phyloP scores from a whole-genome alignment of 1,284 basidiomycete species.

The Mycosarcoma maydis region DNA sequence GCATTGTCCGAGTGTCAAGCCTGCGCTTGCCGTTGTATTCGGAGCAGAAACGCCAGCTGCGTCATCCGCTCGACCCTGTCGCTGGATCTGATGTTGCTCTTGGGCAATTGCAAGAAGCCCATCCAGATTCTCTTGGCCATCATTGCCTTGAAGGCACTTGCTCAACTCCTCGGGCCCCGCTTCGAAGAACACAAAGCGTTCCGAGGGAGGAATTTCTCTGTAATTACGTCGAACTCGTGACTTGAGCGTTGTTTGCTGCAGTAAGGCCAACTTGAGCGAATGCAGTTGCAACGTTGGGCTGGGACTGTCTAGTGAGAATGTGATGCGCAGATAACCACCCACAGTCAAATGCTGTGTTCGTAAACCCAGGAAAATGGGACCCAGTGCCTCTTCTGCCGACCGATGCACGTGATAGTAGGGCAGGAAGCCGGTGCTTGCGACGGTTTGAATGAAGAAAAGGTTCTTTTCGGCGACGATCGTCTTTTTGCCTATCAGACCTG shows the following conservation, averaged over 20 bases:
- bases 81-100: constrained; percentile 13
- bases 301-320: constrained; percentile 40
- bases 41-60: background rate
- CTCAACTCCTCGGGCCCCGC: constrained; percentile 31
- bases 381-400: constrained; percentile 31
- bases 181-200: constrained; percentile 42
- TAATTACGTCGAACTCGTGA: constrained; percentile 39
- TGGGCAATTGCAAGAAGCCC: constrained; percentile 32
- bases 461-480: constrained; percentile 45
- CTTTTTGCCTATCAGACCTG: constrained; percentile 43
- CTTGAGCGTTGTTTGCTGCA: constrained; percentile 48
- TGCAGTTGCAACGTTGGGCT: constrained; percentile 37
- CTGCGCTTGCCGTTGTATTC: background rate
- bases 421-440: constrained; percentile 27
- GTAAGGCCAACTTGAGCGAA: constrained; percentile 37
- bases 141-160: constrained; percentile 10
- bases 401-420: constrained; percentile 49
- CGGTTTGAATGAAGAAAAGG: constrained; percentile 40
- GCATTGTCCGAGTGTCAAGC: constrained; percentile 17
- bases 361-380: constrained; percentile 41
- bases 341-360: constrained; percentile 50
- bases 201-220: constrained; percentile 35
- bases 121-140: constrained; percentile 12
- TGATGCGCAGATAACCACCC: constrained; percentile 46
- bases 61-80: background rate